Evolutionary conservation across 2,329 filamentous ascomycete species (phyloP), one percentile per base, ranked within the genome.

Genomic region (Berkeleyomyces rouxiae): DNA sequence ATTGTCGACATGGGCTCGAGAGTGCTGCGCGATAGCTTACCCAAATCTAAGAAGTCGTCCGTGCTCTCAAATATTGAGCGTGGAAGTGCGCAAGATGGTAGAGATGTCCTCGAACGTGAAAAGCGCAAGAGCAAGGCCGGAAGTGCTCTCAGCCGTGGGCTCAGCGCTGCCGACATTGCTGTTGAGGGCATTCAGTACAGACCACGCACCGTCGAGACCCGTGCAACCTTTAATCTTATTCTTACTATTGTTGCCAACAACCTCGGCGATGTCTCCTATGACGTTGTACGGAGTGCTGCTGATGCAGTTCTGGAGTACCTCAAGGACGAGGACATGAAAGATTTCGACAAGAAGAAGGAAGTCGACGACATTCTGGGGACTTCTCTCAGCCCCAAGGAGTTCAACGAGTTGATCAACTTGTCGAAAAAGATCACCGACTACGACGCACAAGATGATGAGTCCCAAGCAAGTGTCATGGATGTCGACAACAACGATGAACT

Each of bases 361-460:
- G 84, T 97, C 51, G 93, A 99, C 69, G 93, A 97, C 67, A 84
- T 97, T 65, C 74, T 99, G 49, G 93, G 92, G n/a, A 81, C 81
- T 43, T 84, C 84, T 0, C 82, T 96, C 77, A 85, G 80, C 58
- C 82, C 89, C 1, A 95, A 96, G 71, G 86, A 96, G 72, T 99
- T 97, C 77, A 97, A 97, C 71, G 92, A 97, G 75, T 76, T 99
- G 67, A 85, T 97, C 62, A 99, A 96, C 71, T 77, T 99, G 51
- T 90, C 91, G 67, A 99, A 99, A 78, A 99, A 99, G 76, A 96
- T 99, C 66, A 99, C 93, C 59, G 93, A 99, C 72, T 99, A 97
- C 73, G 88, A 97, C 73, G 88, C 88, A 46, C 90, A 97, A 71
- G 92, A 97, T 67, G 92, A 96, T 67, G 85, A 90, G 64, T 61